These are phyloP conservation scores for Pelargonium citronellum DNA, from an alignment of 441 rosid species.

Conservation along the genomic window DNA sequence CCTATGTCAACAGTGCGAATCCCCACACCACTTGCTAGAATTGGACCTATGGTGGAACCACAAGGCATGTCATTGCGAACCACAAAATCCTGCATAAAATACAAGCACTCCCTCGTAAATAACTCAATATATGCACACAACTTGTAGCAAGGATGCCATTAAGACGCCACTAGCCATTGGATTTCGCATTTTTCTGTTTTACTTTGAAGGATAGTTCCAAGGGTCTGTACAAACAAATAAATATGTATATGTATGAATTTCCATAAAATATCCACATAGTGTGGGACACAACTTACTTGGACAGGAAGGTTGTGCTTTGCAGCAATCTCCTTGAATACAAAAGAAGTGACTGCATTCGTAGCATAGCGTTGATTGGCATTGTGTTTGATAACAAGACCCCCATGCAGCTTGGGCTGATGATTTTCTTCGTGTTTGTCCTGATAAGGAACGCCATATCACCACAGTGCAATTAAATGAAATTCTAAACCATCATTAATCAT, in stretches of 20 bases:
- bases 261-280: not conserved
- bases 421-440: slow-evolving; percentile 95
- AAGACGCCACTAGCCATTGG: too few relatives aligned
- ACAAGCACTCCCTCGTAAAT: too few relatives aligned
- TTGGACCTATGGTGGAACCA: slow-evolving; percentile 96
- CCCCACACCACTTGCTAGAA: slow-evolving; percentile 87
- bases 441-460: slow-evolving; percentile 17
- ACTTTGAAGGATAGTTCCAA: too few relatives aligned
- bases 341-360: slow-evolving; percentile 82
- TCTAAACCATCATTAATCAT: slow-evolving; percentile 8
- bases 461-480: slow-evolving; percentile 15
- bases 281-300: slow-evolving; percentile 49
- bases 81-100: slow-evolving; percentile 67
- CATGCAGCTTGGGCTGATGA: slow-evolving; percentile 94
- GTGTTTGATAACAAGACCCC: slow-evolving; percentile 95
- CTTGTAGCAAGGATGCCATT: too few relatives aligned
- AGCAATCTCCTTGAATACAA: slow-evolving; percentile 81
- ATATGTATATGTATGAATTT: not conserved
- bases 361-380: slow-evolving; percentile 97
- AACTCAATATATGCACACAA: too few relatives aligned
- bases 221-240: not conserved
- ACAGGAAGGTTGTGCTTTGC: slow-evolving; percentile 58
- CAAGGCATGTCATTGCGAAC: slow-evolving; percentile 93
- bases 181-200: too few relatives aligned
- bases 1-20: slow-evolving; percentile 95